A percentile compares a stretch with the other conserved stretches of the same genome.
phyloP scores from a whole-genome alignment of 805 yeast species.

The Yarrowia divulgata region DNA sequence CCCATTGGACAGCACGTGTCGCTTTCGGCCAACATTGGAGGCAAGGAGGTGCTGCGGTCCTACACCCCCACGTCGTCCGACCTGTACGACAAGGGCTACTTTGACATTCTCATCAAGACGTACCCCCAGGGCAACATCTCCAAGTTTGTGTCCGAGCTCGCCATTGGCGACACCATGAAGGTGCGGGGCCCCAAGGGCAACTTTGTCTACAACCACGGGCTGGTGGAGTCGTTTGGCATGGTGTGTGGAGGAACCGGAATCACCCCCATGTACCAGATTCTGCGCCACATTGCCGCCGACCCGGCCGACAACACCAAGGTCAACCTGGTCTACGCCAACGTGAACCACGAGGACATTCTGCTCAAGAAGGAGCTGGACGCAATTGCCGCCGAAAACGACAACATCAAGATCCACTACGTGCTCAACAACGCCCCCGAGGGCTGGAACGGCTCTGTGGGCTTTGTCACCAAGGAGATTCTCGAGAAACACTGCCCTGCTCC shows the following conservation, averaged over 20 bases:
- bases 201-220: conserved; percentile 80
- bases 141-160: conserved; percentile 68
- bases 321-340: conserved; percentile 80
- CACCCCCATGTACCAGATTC: conserved; percentile 94
- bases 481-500: conserved; percentile 68
- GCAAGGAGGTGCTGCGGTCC: conserved; percentile 82
- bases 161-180: conserved; percentile 78
- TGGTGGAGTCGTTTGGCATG: conserved; percentile 79
- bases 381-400: conserved; percentile 60
- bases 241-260: conserved; percentile 97
- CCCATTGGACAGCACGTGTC: conserved; percentile 96
- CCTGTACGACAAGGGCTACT: conserved; percentile 74
- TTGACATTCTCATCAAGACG: conserved; percentile 83
- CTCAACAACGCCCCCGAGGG: conserved; percentile 71
- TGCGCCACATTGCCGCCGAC: conserved; percentile 71
- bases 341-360: conserved; percentile 77
- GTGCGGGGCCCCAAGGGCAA: conserved; percentile 90
- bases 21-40: conserved; percentile 76
- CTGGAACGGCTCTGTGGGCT: conserved; percentile 90
- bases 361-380: conserved; percentile 79
- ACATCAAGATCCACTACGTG: conserved; percentile 70
- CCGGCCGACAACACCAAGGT: conserved; percentile 81
- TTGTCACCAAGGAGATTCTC: conserved; percentile 76
- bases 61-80: conserved; percentile 81
- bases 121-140: conserved; percentile 89